Conservation (phyloP, 73 alveolate genomes). For the Uronychia setigera region DNA sequence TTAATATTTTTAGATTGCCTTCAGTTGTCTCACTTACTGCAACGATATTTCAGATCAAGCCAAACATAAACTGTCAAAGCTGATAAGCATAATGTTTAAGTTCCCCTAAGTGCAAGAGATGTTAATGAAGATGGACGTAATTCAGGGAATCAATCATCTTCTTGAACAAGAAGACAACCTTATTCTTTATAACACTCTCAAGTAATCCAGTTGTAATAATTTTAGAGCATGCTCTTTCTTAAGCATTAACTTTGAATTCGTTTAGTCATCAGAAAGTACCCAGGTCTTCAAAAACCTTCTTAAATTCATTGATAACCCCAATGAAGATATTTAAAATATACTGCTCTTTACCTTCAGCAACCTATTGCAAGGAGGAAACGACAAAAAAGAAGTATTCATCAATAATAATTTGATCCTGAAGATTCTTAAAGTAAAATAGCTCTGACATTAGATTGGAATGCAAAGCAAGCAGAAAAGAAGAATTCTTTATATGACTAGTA, state of each 20-base stretch:
- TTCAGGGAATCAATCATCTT: constrained; percentile 43
- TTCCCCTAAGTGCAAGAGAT: constrained; percentile 48
- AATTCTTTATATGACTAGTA: too few species aligned
- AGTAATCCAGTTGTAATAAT: background rate
- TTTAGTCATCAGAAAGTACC: constrained; percentile 22
- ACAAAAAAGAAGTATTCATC: constrained; percentile 13
- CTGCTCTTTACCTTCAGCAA: constrained; percentile 5
- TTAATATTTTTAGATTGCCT: constrained; percentile 31
- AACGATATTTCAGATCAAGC: constrained; percentile 40
- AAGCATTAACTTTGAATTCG: constrained; percentile 53
- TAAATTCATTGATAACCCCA: constrained; percentile 1
- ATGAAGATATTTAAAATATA: constrained; percentile 8
- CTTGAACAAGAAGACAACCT: constrained; percentile 28
- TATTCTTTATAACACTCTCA: constrained; percentile 45
- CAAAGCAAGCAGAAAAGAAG: too few species aligned
- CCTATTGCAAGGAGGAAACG: constrained; percentile 14
- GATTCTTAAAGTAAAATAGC: background rate
- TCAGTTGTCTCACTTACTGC: constrained; percentile 49
- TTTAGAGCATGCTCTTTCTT: constrained; percentile 39
- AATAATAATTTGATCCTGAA: too few species aligned
- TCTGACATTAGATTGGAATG: too few species aligned
- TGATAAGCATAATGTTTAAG: constrained; percentile 48
- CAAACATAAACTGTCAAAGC: constrained; percentile 42
- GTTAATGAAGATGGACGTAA: constrained; percentile 40
- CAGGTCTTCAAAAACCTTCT: constrained; percentile 35